A percentile compares a stretch with the other conserved stretches of the same genome.
phyloP scores from a whole-genome alignment of 1,284 basidiomycete species.

The Tilletia caries region DNA sequence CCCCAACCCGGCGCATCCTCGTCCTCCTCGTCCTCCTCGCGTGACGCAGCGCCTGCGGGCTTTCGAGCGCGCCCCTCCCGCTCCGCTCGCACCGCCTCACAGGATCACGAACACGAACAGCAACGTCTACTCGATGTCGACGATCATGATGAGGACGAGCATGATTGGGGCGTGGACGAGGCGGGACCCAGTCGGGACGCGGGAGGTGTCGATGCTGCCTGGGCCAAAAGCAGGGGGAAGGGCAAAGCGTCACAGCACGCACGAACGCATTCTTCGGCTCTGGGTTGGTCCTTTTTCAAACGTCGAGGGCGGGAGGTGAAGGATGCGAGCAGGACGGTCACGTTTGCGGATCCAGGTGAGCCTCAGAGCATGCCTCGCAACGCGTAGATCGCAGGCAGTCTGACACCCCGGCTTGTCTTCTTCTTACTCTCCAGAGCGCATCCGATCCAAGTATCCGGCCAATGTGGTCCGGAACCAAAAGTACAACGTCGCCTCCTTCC shows the following conservation, averaged over 20 bases:
- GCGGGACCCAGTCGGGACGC: not conserved
- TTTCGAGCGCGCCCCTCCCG: constrained; percentile 6
- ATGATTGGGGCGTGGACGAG: not conserved
- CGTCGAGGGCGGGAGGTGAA: not conserved
- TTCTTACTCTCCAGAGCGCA: not conserved
- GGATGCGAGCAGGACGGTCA: constrained; percentile 8
- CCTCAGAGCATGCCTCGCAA: not conserved
- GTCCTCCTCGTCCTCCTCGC: constrained; percentile 1
- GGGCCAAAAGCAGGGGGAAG: not conserved
- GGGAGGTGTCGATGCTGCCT: not conserved
- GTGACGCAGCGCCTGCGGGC: not conserved
- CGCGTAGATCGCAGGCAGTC: not conserved
- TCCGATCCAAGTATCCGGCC: constrained; percentile 57
- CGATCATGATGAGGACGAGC: not conserved
- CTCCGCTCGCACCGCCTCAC: not conserved
- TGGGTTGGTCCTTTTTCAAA: not conserved
- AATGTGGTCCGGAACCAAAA: constrained; percentile 97
- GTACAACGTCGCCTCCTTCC: constrained; percentile 89
- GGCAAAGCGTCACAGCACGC: not conserved
- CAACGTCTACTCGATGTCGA: not conserved
- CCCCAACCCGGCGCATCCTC: not conserved
- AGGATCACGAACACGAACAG: not conserved
- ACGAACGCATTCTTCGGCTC: not conserved
- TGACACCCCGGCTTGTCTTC: not conserved
- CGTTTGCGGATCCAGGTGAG: constrained; percentile 13